phyloP scores from a whole-genome alignment of 2,329 filamentous ascomycete species.

The Fusarium nanum region DNA sequence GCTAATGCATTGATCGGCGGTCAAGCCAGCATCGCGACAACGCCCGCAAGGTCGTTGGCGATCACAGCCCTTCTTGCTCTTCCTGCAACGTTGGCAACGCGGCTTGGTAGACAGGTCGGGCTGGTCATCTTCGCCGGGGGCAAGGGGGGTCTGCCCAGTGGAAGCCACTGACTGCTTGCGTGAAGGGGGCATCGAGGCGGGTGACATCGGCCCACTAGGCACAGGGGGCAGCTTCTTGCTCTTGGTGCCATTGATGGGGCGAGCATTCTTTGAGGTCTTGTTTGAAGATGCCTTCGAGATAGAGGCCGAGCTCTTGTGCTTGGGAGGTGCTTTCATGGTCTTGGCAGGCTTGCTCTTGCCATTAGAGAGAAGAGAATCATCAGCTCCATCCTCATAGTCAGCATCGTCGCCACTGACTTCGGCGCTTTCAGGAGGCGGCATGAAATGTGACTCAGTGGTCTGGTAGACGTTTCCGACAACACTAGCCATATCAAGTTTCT shows the following conservation, averaged over 20 bases:
- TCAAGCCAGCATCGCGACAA: constrained; percentile 95
- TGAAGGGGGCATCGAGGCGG: constrained; percentile 75
- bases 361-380: constrained; percentile 52
- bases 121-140: constrained; percentile 82
- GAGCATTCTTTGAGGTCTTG: constrained; percentile 60
- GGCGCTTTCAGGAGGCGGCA: constrained; percentile 62
- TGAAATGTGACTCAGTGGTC: constrained; percentile 65
- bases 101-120: constrained; percentile 95
- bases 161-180: constrained; percentile 82
- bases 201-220: constrained; percentile 66
- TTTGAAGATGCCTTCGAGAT: constrained; percentile 49
- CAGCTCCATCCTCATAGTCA: constrained; percentile 50
- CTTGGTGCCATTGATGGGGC: constrained; percentile 56
- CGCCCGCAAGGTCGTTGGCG: constrained; percentile 93
- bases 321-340: constrained; percentile 55
- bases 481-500: constrained; percentile 63
- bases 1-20: constrained; percentile 92
- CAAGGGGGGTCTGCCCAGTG: constrained; percentile 58
- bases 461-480: constrained; percentile 61
- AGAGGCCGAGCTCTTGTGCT: constrained; percentile 54
- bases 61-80: constrained; percentile 99
- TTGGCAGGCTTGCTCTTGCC: constrained; percentile 56
- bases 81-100: constrained; percentile 96
- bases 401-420: constrained; percentile 52
- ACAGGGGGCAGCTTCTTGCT: constrained; percentile 62